phyloP scores from a whole-genome alignment of 2,329 filamentous ascomycete species.

The Berkeleyomyces rouxiae region DNA sequence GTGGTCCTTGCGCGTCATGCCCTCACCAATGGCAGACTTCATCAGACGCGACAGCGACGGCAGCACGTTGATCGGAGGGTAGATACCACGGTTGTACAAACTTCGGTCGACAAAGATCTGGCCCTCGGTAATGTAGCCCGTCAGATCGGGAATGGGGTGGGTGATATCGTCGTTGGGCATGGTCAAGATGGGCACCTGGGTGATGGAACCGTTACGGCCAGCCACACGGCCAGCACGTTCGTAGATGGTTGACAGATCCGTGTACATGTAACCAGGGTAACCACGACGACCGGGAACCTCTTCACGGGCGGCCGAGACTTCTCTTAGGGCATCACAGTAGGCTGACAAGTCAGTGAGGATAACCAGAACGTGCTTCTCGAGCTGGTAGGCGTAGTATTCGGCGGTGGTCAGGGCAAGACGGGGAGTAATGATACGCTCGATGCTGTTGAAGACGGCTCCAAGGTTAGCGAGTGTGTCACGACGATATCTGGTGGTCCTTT shows the following conservation, averaged over 20 bases:
- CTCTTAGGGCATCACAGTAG: slow-evolving; percentile 96
- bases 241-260: slow-evolving; percentile 99
- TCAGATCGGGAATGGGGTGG: slow-evolving; percentile 95
- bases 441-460: slow-evolving; percentile 33
- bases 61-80: slow-evolving; percentile 96
- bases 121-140: slow-evolving; percentile 96
- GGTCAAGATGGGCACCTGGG: slow-evolving; percentile 94
- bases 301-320: slow-evolving; percentile 93
- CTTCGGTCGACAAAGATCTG: slow-evolving; percentile 96
- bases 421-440: slow-evolving; percentile 98
- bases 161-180: slow-evolving; percentile 99
- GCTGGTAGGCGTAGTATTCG: slow-evolving; percentile 99
- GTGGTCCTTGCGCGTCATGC: slow-evolving; percentile 91
- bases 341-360: slow-evolving; percentile 96
- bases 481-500: background rate
- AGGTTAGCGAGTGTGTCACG: background rate
- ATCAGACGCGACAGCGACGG: slow-evolving; percentile 97
- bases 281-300: slow-evolving; percentile 98
- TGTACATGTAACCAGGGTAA: slow-evolving; percentile 99
- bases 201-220: slow-evolving; percentile 95
- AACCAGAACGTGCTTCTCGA: slow-evolving; percentile 98
- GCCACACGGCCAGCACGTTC: slow-evolving; percentile 95
- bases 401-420: slow-evolving; percentile 95
- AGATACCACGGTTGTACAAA: slow-evolving; percentile 90
- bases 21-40: slow-evolving; percentile 98